These are phyloP conservation scores for Hypericum androsaemum DNA, from an alignment of 345 rosid species.

Conservation along the genomic window DNA sequence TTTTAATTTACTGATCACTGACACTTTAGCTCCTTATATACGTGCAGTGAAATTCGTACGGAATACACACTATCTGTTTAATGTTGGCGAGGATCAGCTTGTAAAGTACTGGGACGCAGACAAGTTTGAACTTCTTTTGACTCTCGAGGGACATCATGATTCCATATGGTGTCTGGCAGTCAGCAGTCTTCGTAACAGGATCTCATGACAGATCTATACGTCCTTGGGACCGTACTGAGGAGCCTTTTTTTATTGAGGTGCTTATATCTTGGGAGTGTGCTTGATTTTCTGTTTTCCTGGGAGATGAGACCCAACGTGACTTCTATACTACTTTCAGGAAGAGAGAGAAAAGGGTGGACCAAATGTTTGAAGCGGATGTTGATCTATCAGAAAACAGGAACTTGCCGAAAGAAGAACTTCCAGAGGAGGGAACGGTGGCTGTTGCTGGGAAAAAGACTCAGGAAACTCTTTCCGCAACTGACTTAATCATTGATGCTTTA, in stretches of 20 bases:
- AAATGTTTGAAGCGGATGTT: conserved; percentile 80
- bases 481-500: conserved; percentile 66
- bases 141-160: conserved; percentile 92
- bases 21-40: conserved; percentile 25
- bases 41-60: conserved; percentile 86
- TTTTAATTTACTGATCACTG: neutral
- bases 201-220: conserved; percentile 96
- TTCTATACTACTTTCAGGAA: conserved; percentile 45
- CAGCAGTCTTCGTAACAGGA: conserved; percentile 82
- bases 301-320: neutral
- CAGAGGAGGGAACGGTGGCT: conserved; percentile 89
- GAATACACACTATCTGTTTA: conserved; percentile 84
- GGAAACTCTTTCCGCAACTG: conserved; percentile 70
- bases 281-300: neutral
- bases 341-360: conserved; percentile 91
- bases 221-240: conserved; percentile 97
- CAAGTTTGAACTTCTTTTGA: conserved; percentile 85
- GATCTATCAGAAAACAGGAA: conserved; percentile 60
- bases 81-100: conserved; percentile 81
- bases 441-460: conserved; percentile 76
- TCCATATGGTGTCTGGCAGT: conserved; percentile 88
- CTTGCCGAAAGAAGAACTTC: conserved; percentile 57
- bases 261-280: neutral
- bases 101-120: conserved; percentile 98
- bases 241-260: conserved; percentile 94